phyloP scores from a whole-genome alignment of 441 rosid species.

The Bruguiera hainesii region DNA sequence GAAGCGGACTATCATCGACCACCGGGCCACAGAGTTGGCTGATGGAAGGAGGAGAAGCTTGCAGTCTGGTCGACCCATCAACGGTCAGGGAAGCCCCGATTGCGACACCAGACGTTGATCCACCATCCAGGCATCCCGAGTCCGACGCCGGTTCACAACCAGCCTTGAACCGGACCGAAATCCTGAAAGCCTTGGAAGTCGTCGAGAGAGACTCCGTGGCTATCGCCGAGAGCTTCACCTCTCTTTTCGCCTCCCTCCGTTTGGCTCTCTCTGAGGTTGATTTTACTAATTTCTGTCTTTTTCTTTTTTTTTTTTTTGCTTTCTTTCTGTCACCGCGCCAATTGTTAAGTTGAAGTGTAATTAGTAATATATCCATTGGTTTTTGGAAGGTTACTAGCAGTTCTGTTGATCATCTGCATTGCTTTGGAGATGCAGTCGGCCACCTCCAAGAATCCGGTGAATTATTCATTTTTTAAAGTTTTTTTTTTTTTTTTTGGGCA shows the following conservation, averaged over 20 bases:
- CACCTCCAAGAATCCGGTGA: constrained; percentile 76
- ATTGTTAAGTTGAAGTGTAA: neutral
- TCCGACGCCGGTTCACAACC: constrained; percentile 18
- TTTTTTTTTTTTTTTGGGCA: neutral
- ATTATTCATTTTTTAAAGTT: neutral
- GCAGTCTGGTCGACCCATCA: constrained; percentile 10
- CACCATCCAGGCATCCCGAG: constrained; percentile 19
- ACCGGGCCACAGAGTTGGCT: too few species aligned
- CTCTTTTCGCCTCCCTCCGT: constrained; percentile 75
- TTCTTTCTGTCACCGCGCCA: neutral
- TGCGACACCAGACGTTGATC: constrained; percentile 9
- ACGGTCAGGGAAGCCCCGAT: constrained; percentile 9
- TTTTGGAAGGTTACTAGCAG: constrained; percentile 47
- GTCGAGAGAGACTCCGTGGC: constrained; percentile 80
- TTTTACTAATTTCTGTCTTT: neutral
- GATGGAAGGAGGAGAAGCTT: constrained; percentile 15
- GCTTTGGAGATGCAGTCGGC: constrained; percentile 81
- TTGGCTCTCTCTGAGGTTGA: constrained; percentile 73
- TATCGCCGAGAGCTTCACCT: constrained; percentile 74
- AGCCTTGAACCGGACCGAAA: constrained; percentile 31
- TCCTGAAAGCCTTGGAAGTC: constrained; percentile 48
- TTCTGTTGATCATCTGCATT: constrained; percentile 78
- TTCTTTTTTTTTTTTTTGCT: neutral
- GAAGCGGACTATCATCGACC: neutral
- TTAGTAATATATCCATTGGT: too few species aligned